Base-by-base conservation (phyloP, 176 grass and related monocot species). In the Raddia distichophylla region DNA sequence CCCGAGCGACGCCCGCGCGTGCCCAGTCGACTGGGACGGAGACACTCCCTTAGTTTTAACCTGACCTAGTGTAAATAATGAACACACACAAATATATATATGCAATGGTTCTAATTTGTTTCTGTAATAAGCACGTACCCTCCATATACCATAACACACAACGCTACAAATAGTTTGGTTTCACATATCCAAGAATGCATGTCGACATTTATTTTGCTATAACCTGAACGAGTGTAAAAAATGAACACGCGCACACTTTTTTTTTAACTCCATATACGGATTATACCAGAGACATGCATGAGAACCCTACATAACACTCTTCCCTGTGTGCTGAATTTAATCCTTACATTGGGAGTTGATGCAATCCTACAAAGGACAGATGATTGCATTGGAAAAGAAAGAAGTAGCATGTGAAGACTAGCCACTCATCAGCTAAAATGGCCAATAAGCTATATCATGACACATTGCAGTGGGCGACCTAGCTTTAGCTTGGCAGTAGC, bases 351-450 rank as follows among this genome's bases (percentile, higher is more conserved):
- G 71, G 59, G 33, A 52, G n/a, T 57, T 58, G 65, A 73, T 77
- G 51, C 80, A 66, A 73, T 59, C 14, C 37, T 35, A 84, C 49
- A 48, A 66, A 67, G 10, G 50, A 76, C 40, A 76, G n/a, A 76
- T 32, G 73, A 88, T 79, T 87, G 63, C 70, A 56, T 70, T 70
- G 87, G 76, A 80, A 70, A 75, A 70, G 34, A 62, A 53, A 69
- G 51, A 35, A 1, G 10, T 51, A 35, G 68, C 78, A 77, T 89
- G 78, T 86, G 83, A 89, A 71, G 22, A 72, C 56, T 71, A 63
- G 42, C 57, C 27, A 27, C 27, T 72, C 42, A 44, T 72, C 42
- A 34, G 82, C 65, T 65, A 71, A 64, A 64, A 40, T 71, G 27
- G 14, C 64, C 77, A 81, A 59, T 46, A 57, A 76, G 40, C 51